Base-by-base conservation (phyloP, 805 yeast genomes). In the Saturnispora sanitii region DNA sequence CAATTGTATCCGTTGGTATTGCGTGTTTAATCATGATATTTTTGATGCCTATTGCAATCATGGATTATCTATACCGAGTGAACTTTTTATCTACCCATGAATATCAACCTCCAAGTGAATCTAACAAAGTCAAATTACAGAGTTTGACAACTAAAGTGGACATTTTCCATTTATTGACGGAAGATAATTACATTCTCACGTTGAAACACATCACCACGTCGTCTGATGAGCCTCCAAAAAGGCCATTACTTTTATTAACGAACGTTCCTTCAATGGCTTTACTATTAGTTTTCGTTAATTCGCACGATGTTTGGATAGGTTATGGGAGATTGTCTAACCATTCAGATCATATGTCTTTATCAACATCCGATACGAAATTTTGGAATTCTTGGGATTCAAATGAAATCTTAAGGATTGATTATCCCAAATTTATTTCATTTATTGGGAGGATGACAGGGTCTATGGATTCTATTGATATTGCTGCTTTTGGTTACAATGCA, bases 51-150 rank as follows among this genome's bases (percentile, higher is more conserved):
- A n/a, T 33, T 7, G 37, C 29, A n/a, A 16, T 9, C 20, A 16
- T 33, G 18, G 37, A 33, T 33, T 33, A 33, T 21, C 19, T 7
- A 15, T 33, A 22, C 15, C n/a, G 29, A 7, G 37, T 33, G 26
- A 33, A 33, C 7, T 33, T 22, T 16, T 22, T 33, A 21, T 20
- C 37, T 11, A 20, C 6, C 13, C 37, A 33, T 21, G 37, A 22
- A 21, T 33, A 33, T n/a, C 20, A 33, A n/a, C 27, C 19, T 4
- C 19, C 9, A 17, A 5, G 4, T n/a, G 37, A 4, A 16, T n/a
- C 26, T 11, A 15, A 19, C 20, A 32, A 21, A n/a, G 23, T 32
- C 4, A 32, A n/a, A 32, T n/a, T 32, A 15, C 12, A 18, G 16
- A 32, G 16, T 32, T 5, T 33, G 17, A 15, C 9, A 2, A 20